Conservation (phyloP, 257 asterid genomes). For the Forsythia suspensa region DNA sequence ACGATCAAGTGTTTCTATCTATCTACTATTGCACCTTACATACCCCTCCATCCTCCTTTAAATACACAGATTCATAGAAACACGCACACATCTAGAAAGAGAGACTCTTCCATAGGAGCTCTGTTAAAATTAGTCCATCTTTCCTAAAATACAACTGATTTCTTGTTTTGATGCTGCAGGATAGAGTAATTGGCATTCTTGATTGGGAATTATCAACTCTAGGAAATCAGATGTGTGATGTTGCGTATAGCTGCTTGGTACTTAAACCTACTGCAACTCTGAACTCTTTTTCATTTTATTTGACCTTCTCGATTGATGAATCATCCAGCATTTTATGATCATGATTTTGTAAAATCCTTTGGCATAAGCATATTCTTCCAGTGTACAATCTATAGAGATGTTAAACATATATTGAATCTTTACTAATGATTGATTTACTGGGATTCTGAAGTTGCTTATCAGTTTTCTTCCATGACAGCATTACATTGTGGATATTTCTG, state of each 20-base stretch:
- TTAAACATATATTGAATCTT: not conserved
- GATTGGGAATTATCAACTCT: slow-evolving; percentile 97
- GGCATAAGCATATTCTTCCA: not conserved
- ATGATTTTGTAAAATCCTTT: not conserved
- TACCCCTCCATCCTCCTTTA: not conserved
- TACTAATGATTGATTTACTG: not conserved
- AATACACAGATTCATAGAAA: not conserved
- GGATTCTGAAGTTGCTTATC: slow-evolving; percentile 17
- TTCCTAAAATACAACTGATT: not conserved
- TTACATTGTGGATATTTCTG: slow-evolving; percentile 64
- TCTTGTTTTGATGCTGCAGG: slow-evolving; percentile 52
- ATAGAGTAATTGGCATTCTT: slow-evolving; percentile 88
- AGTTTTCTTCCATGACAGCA: slow-evolving; percentile 47
- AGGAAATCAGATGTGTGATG: slow-evolving; percentile 97
- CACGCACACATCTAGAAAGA: not conserved
- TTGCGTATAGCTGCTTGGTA: slow-evolving; percentile 96
- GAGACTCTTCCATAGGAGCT: not conserved
- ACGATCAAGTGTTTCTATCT: not conserved
- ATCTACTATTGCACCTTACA: not conserved
- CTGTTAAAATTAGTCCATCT: not conserved
- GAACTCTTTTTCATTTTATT: not conserved
- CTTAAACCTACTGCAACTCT: slow-evolving; percentile 27
- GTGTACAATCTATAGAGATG: not conserved
- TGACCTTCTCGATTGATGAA: not conserved
- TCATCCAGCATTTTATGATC: not conserved